Conservation (phyloP, 2,329 filamentous ascomycete species). For the Talaromyces sp. region DNA sequence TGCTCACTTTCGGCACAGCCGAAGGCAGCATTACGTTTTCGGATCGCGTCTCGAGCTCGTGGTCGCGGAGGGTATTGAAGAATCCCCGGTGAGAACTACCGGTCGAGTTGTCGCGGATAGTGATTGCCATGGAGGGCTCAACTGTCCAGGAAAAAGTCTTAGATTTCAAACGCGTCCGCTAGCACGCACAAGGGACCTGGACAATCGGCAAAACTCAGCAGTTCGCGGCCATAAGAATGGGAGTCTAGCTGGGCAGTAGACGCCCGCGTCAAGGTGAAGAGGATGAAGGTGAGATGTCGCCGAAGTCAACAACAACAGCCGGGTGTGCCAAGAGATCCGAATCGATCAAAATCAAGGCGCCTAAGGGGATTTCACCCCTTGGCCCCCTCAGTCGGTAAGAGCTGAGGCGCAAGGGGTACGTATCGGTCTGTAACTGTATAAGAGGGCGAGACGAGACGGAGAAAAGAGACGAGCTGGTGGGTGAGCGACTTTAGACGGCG, state of each 20-base stretch:
- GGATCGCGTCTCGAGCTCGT: conserved; percentile 10
- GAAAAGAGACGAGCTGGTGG: not conserved
- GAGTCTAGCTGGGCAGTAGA: conserved; percentile 15
- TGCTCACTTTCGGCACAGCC: conserved; percentile 38
- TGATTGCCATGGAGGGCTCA: conserved; percentile 20
- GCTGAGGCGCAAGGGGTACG: conserved; percentile 19
- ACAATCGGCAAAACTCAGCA: conserved; percentile 19
- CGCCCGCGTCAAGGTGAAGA: conserved; percentile 9
- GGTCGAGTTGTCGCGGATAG: conserved; percentile 21
- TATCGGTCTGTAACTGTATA: conserved; percentile 22
- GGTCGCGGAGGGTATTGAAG: conserved; percentile 16
- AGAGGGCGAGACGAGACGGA: not conserved
- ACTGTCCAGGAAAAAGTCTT: conserved; percentile 10
- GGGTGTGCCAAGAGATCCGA: conserved; percentile 4
- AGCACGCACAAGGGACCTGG: conserved; percentile 21
- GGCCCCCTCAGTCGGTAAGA: conserved; percentile 21
- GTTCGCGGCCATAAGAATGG: conserved; percentile 21
- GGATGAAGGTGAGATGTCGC: conserved; percentile 1
- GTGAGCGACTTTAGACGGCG: not conserved
- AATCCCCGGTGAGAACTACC: conserved; percentile 18
- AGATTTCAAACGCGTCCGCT: conserved; percentile 18
- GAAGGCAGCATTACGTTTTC: conserved; percentile 7
- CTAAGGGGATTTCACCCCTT: conserved; percentile 19
- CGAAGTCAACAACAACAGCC: not conserved
- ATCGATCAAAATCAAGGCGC: conserved; percentile 3